A percentile compares a stretch with the other conserved stretches of the same genome.
Evolutionary conservation across 164 flowering plant genomes (phyloP).

Genomic region (Chimonanthus praecox): DNA sequence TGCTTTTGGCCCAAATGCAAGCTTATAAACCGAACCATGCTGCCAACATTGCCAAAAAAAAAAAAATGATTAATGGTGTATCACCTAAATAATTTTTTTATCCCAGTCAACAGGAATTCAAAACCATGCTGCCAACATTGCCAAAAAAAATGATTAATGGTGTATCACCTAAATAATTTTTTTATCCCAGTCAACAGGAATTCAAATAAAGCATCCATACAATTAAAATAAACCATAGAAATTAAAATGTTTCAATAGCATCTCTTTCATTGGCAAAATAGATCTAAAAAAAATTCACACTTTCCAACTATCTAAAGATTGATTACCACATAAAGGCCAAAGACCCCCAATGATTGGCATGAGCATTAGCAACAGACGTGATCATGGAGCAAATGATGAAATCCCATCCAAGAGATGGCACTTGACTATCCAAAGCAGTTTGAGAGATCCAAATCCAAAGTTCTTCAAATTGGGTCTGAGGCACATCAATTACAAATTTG

Average conservation of each 20-base stretch:
- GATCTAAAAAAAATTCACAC: neutral
- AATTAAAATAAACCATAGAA: neutral
- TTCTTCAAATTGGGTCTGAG: too few relatives aligned
- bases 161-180: too few relatives aligned
- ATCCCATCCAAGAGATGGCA: too few relatives aligned
- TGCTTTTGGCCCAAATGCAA: constrained; percentile 96
- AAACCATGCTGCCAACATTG: constrained; percentile 68
- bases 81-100: too few relatives aligned
- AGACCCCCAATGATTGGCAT: too few relatives aligned
- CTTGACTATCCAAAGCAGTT: too few relatives aligned
- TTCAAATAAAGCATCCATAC: neutral
- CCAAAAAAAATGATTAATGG: neutral
- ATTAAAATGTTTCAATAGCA: neutral
- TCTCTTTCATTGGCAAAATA: neutral
- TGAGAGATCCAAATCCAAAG: too few relatives aligned
- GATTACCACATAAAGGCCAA: too few relatives aligned
- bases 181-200: neutral
- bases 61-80: neutral
- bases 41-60: constrained; percentile 27
- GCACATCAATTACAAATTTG: too few relatives aligned
- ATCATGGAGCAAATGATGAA: too few relatives aligned
- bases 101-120: neutral
- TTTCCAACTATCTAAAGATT: neutral
- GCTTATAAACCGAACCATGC: constrained; percentile 95
- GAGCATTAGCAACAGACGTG: too few relatives aligned